phyloP scores from a whole-genome alignment of 192 early-diverging fungal genomes.

The Podila epicladia region DNA sequence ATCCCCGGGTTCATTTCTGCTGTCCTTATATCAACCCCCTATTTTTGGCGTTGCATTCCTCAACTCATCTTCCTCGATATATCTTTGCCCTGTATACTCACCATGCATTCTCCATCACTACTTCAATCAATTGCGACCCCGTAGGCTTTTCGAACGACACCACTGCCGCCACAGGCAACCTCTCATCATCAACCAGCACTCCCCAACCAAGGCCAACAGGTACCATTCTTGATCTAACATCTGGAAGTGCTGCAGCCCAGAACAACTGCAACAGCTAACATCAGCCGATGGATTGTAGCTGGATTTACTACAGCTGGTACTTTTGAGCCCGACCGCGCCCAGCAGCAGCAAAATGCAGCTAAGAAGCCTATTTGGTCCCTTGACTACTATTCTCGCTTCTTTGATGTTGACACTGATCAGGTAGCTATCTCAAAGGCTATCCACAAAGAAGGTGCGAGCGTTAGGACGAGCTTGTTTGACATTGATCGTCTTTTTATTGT shows the following conservation, averaged over 20 bases:
- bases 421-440: constrained; percentile 45
- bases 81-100: neutral
- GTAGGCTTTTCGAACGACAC: constrained; percentile 27
- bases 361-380: constrained; percentile 82
- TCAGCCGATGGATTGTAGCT: neutral
- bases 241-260: neutral
- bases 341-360: constrained; percentile 21
- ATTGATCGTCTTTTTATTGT: neutral
- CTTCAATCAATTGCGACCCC: neutral
- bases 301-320: constrained; percentile 28
- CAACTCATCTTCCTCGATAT: no score
- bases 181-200: constrained; percentile 17
- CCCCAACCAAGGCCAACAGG: constrained; percentile 36
- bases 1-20: no score
- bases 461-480: neutral
- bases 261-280: no score
- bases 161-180: constrained; percentile 29
- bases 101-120: neutral
- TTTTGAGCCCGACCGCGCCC: constrained; percentile 13
- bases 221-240: neutral
- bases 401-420: constrained; percentile 93
- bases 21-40: neutral
- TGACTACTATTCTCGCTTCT: constrained; percentile 91
- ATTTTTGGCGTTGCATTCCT: constrained; percentile 17
- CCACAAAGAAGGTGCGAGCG: neutral